phyloP scores from a whole-genome alignment of 2,329 filamentous ascomycete genomes.

The Phaeosphaeriaceae sp. region DNA sequence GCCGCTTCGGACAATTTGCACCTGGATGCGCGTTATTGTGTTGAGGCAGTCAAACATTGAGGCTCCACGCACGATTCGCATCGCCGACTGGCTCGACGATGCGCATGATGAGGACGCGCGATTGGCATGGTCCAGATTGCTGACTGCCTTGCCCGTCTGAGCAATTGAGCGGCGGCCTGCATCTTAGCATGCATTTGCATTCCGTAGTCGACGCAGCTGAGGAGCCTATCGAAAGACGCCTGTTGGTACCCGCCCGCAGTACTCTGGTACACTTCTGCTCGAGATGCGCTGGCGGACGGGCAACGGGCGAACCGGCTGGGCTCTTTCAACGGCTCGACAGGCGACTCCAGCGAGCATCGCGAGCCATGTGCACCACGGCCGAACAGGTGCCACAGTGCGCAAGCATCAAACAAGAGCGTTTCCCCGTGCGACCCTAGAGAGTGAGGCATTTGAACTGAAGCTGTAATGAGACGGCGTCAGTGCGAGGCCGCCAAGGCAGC shows the following conservation, averaged over 20 bases:
- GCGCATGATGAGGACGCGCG: neutral
- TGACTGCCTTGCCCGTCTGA: slow-evolving; percentile 5
- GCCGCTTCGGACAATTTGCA: neutral
- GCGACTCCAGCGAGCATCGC: slow-evolving; percentile 4
- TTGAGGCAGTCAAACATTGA: neutral
- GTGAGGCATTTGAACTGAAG: slow-evolving; percentile 18
- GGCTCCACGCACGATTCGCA: neutral
- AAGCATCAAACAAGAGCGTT: slow-evolving; percentile 4
- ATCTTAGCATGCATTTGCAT: slow-evolving; percentile 1
- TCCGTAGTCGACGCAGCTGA: neutral
- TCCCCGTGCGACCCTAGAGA: slow-evolving; percentile 5
- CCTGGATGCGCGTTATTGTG: neutral
- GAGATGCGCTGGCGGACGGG: neutral
- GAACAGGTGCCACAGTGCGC: neutral
- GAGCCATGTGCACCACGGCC: slow-evolving; percentile 8
- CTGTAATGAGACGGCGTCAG: slow-evolving; percentile 17
- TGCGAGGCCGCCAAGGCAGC: slow-evolving; percentile 25
- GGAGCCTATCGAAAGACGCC: neutral
- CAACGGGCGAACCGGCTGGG: neutral
- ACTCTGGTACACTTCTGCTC: neutral
- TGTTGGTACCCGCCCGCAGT: neutral
- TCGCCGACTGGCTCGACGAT: neutral
- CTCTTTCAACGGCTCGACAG: neutral
- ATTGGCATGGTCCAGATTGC: slow-evolving; percentile 3
- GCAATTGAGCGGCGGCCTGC: slow-evolving; percentile 6